A percentile compares a stretch with the other conserved stretches of the same genome.
Evolutionary conservation across 805 yeast genomes (phyloP).

Genomic region (Lipomyces oligophaga): DNA sequence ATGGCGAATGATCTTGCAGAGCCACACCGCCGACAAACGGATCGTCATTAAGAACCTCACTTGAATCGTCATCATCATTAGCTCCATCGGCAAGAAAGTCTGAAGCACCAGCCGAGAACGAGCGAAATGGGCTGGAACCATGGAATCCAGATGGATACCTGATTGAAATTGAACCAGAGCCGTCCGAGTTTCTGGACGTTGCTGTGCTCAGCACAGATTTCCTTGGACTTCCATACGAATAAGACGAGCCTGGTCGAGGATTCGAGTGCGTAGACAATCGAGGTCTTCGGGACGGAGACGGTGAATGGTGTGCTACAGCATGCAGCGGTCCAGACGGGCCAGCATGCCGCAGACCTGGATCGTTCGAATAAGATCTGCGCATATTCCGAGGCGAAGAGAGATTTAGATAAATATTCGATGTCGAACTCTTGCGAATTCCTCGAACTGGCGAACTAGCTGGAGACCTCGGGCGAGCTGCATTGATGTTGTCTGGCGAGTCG

Average conservation of each 20-base stretch:
- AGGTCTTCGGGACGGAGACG: background rate
- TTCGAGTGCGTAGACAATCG: background rate
- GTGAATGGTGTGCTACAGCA: too few species aligned
- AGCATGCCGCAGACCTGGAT: too few species aligned
- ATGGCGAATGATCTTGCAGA: background rate
- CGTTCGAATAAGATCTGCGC: too few species aligned
- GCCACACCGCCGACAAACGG: background rate
- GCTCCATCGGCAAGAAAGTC: constrained; percentile 14
- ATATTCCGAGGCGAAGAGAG: background rate
- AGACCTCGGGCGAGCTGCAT: background rate
- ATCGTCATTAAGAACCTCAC: constrained; percentile 2
- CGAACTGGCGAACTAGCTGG: constrained; percentile 1
- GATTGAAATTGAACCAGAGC: constrained; percentile 23
- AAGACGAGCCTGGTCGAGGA: constrained; percentile 9
- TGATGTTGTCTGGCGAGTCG: too few species aligned
- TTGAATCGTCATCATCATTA: constrained; percentile 4
- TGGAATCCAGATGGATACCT: constrained; percentile 21
- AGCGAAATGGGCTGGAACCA: constrained; percentile 11
- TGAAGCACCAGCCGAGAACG: constrained; percentile 19
- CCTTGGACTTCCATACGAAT: constrained; percentile 8
- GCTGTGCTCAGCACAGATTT: constrained; percentile 2
- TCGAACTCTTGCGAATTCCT: constrained; percentile 6
- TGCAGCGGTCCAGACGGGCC: too few species aligned
- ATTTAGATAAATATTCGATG: constrained; percentile 5
- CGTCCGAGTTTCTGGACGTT: constrained; percentile 23